Percentiles rank a stretch among this genome's conserved stretches.
Evolutionary conservation across 345 rosid genomes (phyloP).

Genomic region (Brassica incana): DNA sequence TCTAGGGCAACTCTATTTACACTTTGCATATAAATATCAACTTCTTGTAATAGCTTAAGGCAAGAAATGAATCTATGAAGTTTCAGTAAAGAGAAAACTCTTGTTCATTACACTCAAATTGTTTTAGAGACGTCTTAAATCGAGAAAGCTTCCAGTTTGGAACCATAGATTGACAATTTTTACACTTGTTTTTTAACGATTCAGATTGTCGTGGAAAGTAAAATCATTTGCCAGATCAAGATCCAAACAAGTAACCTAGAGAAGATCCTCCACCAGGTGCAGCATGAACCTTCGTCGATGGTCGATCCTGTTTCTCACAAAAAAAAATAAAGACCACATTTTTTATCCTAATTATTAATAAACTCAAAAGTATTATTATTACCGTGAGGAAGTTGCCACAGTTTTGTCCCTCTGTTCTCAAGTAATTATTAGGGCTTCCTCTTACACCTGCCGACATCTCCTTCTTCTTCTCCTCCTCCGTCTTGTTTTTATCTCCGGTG

Average conservation of each 20-base stretch:
- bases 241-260: constrained; percentile 54
- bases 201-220: background rate
- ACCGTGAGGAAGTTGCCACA: constrained; percentile 83
- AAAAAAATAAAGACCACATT: background rate
- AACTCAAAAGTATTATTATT: constrained; percentile 9
- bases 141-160: constrained; percentile 13
- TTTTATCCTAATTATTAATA: background rate
- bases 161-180: background rate
- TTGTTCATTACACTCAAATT: too few relatives aligned
- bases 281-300: constrained; percentile 58
- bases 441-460: constrained; percentile 72
- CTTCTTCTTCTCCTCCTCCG: constrained; percentile 41
- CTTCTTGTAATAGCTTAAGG: too few relatives aligned
- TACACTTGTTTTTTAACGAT: background rate
- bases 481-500: constrained; percentile 40
- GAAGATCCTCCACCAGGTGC: constrained; percentile 64
- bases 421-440: constrained; percentile 65
- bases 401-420: constrained; percentile 80
- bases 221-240: constrained; percentile 21
- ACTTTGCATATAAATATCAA: too few relatives aligned
- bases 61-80: too few relatives aligned
- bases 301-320: constrained; percentile 46
- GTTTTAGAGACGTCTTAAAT: background rate
- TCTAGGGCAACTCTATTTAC: too few relatives aligned
- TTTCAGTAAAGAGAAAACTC: too few relatives aligned